Evolutionary conservation across 2,329 filamentous ascomycete species (phyloP), one percentile per base, ranked within the genome.

Genomic region (Ascochyta fabae): DNA sequence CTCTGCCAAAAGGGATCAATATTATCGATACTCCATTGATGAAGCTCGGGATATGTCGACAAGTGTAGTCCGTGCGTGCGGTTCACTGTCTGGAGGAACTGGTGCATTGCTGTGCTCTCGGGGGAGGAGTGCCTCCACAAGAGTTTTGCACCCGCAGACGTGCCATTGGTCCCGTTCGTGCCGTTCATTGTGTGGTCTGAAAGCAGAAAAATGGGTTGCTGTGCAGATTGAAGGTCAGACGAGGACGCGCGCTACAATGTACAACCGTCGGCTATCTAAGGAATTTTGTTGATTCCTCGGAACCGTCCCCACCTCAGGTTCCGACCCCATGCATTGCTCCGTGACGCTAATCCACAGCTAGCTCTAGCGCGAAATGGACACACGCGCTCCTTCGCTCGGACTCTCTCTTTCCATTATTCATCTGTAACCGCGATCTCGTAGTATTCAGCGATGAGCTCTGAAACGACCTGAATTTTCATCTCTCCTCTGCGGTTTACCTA

Each of bases 11-110:
- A 96, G 1, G 83, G 79, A 23, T 86, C 83, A 7, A 92, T 83
- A 65, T 94, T 82, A 7, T 88, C 84, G 60, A 95, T 83, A 62
- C 92, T 96, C 94, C 94, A 98, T 71, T 84, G 79, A 78, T 94
- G 90, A 8, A 98, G 83, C n/a, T 86, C 86, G 19, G 87, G 78
- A 70, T 96, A 96, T 59, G 81, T 85, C 16, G 81, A 72, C 42
- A 95, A 80, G 22, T 80, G 72, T 52, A 92, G 75, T 10, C 79
- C 76, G 69, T 93, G 84, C 66, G 88, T 89, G 58, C 83, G 72
- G 75, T 89, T 91, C 61, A 96, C 81, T 48, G 80, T 80, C 65
- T 87, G 80, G 62, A 92, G 83, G 74, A 95, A 96, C 46, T 81
- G 81, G 79, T 84, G 87, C 81, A 94, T 90, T 52, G 84, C 83